Percentiles rank a stretch among this genome's conserved stretches.
These are phyloP conservation scores for Ascocoryne sarcoides DNA, from an alignment of 2,329 filamentous ascomycete species.

Conservation along the genomic window DNA sequence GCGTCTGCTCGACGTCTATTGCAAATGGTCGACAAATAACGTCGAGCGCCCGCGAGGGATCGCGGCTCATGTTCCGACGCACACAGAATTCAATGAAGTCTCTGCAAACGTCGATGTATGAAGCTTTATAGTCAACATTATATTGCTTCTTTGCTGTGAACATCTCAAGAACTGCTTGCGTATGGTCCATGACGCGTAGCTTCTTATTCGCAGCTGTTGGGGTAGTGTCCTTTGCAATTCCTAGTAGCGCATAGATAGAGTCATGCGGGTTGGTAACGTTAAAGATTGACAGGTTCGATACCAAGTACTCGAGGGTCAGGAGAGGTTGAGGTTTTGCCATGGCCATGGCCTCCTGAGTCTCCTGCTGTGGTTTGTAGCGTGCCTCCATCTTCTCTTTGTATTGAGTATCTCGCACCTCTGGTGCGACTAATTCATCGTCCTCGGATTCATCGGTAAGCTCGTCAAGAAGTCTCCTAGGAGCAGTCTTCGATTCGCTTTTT, in stretches of 20 bases:
- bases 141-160: not conserved
- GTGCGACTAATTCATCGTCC: too few relatives aligned
- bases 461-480: too few relatives aligned
- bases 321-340: too few relatives aligned
- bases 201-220: not conserved
- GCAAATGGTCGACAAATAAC: conserved; percentile 1
- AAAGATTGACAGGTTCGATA: not conserved
- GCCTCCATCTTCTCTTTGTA: too few relatives aligned
- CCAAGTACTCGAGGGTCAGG: not conserved
- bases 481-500: too few relatives aligned
- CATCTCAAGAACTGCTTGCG: not conserved
- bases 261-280: not conserved
- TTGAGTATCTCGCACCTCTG: too few relatives aligned
- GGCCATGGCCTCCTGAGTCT: too few relatives aligned
- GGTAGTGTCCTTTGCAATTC: not conserved
- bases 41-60: not conserved
- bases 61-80: too few relatives aligned
- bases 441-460: too few relatives aligned
- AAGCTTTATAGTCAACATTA: not conserved
- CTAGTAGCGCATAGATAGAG: not conserved
- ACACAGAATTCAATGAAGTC: not conserved
- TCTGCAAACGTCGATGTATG: not conserved
- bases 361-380: too few relatives aligned
- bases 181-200: not conserved
- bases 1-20: not conserved